phyloP scores from a whole-genome alignment of 2,329 filamentous ascomycete genomes.

The Lomentospora prolificans region DNA sequence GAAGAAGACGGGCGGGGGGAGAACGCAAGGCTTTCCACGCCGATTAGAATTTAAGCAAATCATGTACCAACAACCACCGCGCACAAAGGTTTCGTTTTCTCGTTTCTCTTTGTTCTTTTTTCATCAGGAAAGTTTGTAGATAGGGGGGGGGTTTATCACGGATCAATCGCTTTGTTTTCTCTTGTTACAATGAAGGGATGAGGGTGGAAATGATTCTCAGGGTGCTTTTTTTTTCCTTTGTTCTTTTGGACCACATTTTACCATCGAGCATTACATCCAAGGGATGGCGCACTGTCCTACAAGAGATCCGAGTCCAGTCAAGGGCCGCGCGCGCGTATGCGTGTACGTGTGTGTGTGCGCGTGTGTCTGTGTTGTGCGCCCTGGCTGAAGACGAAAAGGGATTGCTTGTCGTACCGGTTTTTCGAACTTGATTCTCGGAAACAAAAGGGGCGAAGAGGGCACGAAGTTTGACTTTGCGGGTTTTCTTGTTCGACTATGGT shows the following conservation, averaged over 20 bases:
- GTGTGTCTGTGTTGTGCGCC: not conserved
- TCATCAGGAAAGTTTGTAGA: too few relatives aligned
- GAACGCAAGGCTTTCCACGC: not conserved
- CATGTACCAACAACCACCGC: too few relatives aligned
- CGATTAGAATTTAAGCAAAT: too few relatives aligned
- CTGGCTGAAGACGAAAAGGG: not conserved
- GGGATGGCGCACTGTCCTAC: not conserved
- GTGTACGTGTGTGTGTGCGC: too few relatives aligned
- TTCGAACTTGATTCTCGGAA: not conserved
- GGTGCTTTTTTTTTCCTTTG: conserved; percentile 12
- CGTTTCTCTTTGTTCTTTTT: too few relatives aligned
- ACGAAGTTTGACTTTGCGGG: not conserved
- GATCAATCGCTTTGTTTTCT: not conserved
- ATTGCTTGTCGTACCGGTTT: not conserved
- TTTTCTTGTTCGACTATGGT: too few relatives aligned
- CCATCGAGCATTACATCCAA: not conserved
- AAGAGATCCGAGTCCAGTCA: not conserved
- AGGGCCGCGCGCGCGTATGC: too few relatives aligned
- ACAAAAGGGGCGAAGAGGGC: not conserved
- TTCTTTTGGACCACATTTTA: not conserved
- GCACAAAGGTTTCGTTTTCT: too few relatives aligned
- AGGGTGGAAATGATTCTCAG: too few relatives aligned
- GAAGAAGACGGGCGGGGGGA: not conserved
- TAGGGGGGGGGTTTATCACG: too few relatives aligned
- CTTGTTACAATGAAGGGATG: too few relatives aligned